Evolutionary conservation across 2,329 filamentous ascomycete genomes (phyloP).

Genomic region (Talaromyces albobiverticillius): DNA sequence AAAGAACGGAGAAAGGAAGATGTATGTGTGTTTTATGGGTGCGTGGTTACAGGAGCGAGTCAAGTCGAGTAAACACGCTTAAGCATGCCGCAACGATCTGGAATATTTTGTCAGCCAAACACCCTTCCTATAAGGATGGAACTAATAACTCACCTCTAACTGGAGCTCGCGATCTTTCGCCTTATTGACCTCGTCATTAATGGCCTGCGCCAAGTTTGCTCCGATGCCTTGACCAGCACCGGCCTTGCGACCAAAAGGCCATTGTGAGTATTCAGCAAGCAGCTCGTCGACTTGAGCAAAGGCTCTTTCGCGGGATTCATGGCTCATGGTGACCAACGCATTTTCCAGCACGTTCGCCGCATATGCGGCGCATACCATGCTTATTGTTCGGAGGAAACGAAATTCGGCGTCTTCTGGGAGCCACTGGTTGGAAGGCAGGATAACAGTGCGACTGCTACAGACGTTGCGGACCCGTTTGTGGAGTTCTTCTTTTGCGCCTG

Average conservation of each 20-base stretch:
- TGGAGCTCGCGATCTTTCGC: conserved; percentile 93
- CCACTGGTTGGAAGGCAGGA: conserved; percentile 81
- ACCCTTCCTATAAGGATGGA: conserved; percentile 13
- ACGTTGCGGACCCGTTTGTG: conserved; percentile 87
- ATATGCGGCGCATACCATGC: conserved; percentile 97
- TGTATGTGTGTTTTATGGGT: too few species aligned
- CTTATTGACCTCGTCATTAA: conserved; percentile 81
- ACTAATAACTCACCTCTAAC: conserved; percentile 67
- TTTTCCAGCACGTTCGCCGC: conserved; percentile 98
- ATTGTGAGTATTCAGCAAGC: conserved; percentile 94
- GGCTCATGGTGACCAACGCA: conserved; percentile 86
- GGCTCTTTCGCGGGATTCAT: conserved; percentile 88
- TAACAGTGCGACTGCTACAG: conserved; percentile 89
- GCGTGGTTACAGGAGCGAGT: conserved; percentile 73
- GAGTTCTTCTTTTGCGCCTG: conserved; percentile 96
- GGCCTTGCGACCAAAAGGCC: conserved; percentile 82
- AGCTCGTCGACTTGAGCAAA: conserved; percentile 97
- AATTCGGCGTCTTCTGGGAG: conserved; percentile 93
- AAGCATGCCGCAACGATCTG: conserved; percentile 87
- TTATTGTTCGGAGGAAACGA: conserved; percentile 83
- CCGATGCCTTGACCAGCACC: conserved; percentile 79
- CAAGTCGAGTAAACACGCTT: conserved; percentile 94
- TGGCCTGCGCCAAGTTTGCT: conserved; percentile 83
- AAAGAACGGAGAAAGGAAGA: conserved; percentile 10
- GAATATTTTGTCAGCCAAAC: conserved; percentile 7